Conservation (phyloP, 164 flowering plant species). For the Piper longum region DNA sequence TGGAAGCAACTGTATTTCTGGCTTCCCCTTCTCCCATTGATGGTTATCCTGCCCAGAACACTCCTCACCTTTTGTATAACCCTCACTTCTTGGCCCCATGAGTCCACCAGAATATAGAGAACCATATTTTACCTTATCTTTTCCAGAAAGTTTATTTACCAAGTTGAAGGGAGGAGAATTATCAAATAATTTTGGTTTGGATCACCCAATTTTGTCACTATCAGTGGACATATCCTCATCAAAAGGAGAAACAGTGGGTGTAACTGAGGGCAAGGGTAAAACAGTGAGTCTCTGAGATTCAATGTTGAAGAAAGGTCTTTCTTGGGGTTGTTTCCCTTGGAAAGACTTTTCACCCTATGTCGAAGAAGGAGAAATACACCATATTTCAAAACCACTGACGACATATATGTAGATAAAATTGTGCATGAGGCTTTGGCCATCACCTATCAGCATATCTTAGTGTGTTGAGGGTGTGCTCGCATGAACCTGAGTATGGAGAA, state of each 20-base stretch:
- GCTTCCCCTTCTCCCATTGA: slow-evolving; percentile 23
- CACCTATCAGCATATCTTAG: slow-evolving; percentile 97
- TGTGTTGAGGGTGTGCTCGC: slow-evolving; percentile 87
- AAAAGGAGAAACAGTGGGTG: slow-evolving; percentile 28
- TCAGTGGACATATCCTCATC: slow-evolving; percentile 35
- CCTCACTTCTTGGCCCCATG: slow-evolving; percentile 20
- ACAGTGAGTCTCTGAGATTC: slow-evolving; percentile 44
- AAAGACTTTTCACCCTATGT: slow-evolving; percentile 73
- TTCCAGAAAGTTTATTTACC: slow-evolving; percentile 33
- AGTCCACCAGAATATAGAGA: slow-evolving; percentile 19
- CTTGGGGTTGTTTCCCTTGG: slow-evolving; percentile 56
- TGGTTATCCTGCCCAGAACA: slow-evolving; percentile 33
- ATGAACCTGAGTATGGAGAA: slow-evolving; percentile 84
- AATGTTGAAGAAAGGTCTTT: slow-evolving; percentile 33
- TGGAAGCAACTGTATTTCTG: slow-evolving; percentile 16
- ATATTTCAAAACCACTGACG: background rate
- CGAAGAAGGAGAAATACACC: background rate
- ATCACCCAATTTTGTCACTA: slow-evolving; percentile 28
- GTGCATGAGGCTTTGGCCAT: background rate
- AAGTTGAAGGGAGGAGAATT: slow-evolving; percentile 23
- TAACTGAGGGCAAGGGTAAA: slow-evolving; percentile 29
- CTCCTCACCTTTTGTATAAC: slow-evolving; percentile 19
- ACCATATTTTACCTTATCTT: slow-evolving; percentile 23
- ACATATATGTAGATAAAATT: background rate
- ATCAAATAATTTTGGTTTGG: slow-evolving; percentile 29